Base-by-base conservation (phyloP, 331 rosid genomes). In the Spiraea crenata region DNA sequence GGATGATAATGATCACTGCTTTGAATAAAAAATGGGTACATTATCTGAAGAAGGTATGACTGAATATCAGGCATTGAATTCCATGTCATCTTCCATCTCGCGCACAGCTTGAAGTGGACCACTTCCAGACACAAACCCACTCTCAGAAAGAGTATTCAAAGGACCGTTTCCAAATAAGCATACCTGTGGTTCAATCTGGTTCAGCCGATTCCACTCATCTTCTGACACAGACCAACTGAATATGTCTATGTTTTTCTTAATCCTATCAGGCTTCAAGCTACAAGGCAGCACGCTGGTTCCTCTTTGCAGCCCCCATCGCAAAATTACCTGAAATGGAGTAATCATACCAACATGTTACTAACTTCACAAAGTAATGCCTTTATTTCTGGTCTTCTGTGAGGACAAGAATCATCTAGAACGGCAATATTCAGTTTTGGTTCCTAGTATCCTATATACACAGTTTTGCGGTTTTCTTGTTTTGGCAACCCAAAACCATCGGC, bases 211-310 rank as follows among this genome's bases (percentile, higher is more conserved):
- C 78, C 80, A 82, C 66, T 82, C 86, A 7, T 78, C 81, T 44
- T 74, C 83, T 42, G 86, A 75, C 48, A 82, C 72, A 35, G 83
- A 74, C 86, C 86, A 82, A 67, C 77, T 67, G 70, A 82, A 75
- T 40, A 78, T 71, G 67, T 82, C 83, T 46, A 78, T 63, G 57
- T 78, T 82, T 67, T 82, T 72, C 46, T 54, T 79, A 41, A 82
- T 82, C 65, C 83, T 56, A 31, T 82, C 86, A 14, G 78, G 70
- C 41, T 75, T 82, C 69, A 82, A 63, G 54, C 86, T 78, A 25
- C 86, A 75, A 3, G 86, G 86, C 11, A 82, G 77, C 62, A 75
- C 81, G 14, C 83, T 78, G 66, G 86, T 82, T 82, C 76, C 86
- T 71, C 83, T 78, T 70, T 78, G 86, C 63, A 82, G 55, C 41